Conservation (phyloP, 495 filamentous ascomycete species). For the Pyrenula aspistea region DNA sequence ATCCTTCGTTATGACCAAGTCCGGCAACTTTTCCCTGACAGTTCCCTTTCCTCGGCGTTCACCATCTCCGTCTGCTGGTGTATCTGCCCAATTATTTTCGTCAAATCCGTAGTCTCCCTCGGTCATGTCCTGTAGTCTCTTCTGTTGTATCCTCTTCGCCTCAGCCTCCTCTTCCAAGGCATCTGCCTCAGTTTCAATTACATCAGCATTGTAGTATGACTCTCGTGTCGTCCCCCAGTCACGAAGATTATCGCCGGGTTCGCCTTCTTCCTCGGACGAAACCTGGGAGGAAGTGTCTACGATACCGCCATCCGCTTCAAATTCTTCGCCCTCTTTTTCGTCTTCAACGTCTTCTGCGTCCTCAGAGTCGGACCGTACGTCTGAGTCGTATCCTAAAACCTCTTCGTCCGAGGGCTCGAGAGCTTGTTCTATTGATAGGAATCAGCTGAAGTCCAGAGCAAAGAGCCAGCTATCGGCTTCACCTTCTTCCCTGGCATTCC, state of each 20-base stretch:
- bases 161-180: conserved; percentile 87
- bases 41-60: conserved; percentile 28
- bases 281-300: conserved; percentile 13
- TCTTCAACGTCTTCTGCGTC: conserved; percentile 40
- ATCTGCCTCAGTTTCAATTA: conserved; percentile 83
- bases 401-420: conserved; percentile 80
- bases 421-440: conserved; percentile 33
- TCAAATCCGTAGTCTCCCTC: conserved; percentile 91
- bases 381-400: conserved; percentile 52
- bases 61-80: conserved; percentile 22
- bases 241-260: conserved; percentile 61
- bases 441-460: conserved; percentile 3
- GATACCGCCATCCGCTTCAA: conserved; percentile 27
- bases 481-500: conserved; percentile 54
- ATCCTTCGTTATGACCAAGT: conserved; percentile 65
- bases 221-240: conserved; percentile 81
- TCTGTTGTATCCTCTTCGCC: conserved; percentile 74
- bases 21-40: conserved; percentile 73
- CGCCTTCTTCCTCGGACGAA: conserved; percentile 27
- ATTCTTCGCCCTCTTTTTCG: conserved; percentile 27
- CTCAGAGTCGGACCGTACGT: conserved; percentile 37
- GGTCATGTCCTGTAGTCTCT: conserved; percentile 71
- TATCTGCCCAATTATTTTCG: conserved; percentile 66
- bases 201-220: conserved; percentile 85
- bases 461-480: background rate